Base-by-base conservation (phyloP, 2,329 filamentous ascomycete species). In the Pseudocercospora fuligena region DNA sequence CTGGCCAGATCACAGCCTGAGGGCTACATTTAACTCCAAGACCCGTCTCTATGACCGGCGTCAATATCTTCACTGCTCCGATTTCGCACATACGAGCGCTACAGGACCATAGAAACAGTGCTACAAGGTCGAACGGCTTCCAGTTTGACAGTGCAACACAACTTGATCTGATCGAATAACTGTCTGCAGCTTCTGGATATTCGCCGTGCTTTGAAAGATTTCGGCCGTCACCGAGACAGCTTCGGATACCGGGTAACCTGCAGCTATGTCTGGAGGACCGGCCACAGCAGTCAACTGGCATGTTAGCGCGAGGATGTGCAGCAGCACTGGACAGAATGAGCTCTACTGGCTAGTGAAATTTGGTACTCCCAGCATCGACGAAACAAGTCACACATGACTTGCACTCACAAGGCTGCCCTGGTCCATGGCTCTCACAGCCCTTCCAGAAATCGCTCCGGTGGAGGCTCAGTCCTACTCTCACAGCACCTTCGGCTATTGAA, bases 301-400 rank as follows among this genome's bases (percentile, higher is more conserved):
- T n/a, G n/a, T n/a, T n/a, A n/a, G n/a, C n/a, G n/a, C n/a, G n/a
- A n/a, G n/a, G n/a, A n/a, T n/a, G n/a, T n/a, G n/a, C n/a, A n/a
- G n/a, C n/a, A n/a, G n/a, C n/a, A n/a, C n/a, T 91, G 77, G 92
- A 92, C 77, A 88, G 92, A 5, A 88, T 94, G n/a, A n/a, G n/a
- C n/a, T n/a, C n/a, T n/a, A n/a, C n/a, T n/a, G n/a, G n/a, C n/a
- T n/a, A n/a, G n/a, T n/a, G n/a, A n/a, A n/a, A n/a, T n/a, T n/a
- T n/a, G n/a, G n/a, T n/a, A n/a, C n/a, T n/a, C n/a, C n/a, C n/a
- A n/a, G n/a, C n/a, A n/a, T n/a, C n/a, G n/a, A n/a, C n/a, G n/a
- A n/a, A n/a, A n/a, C n/a, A 47, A 91, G 0, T 92, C 89, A 0
- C 94, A 94, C 81, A 87, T 94, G 82, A 84, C 87, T 62, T 89